Base-by-base conservation (phyloP, 441 rosid species). In the Brassica hybrid region DNA sequence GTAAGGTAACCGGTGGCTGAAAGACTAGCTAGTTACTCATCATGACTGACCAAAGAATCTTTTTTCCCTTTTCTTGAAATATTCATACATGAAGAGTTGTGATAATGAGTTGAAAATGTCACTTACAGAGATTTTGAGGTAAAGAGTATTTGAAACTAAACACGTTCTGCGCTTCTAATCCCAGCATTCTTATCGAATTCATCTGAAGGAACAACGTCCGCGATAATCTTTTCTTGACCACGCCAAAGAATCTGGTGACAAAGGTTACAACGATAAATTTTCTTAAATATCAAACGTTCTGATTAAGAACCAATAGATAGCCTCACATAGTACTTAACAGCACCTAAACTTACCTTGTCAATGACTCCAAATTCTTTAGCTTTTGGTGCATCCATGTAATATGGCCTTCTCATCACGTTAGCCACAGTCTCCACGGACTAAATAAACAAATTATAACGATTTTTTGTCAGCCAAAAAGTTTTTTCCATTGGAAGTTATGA, bases 321-420 rank as follows among this genome's bases (percentile, higher is more conserved):
- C 19, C 11, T 18, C 21, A 64, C n/a, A 75, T 21, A 18, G 7
- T 25, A 69, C 18, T 16, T 25, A 11, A 73, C 43, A 13, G 36
- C 57, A 9, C 14, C n/a, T 0, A 43, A 21, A 74, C 85, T 76
- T 73, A 94, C 97, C 85, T 79, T 87, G 84, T 92, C 98, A 75
- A 92, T 81, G 79, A 92, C 95, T 19, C 98, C 98, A 75, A 91
- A 94, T 71, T 90, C 95, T 80, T 81, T 84, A 61, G 97, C 98
- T 85, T 68, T 85, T 27, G 43, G 81, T n/a, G 93, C 78, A 79
- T 92, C 93, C 97, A 94, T 90, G 74, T 85, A 86, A 82, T 59
- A 89, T n/a, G 93, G 94, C 67, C 89, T 81, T 80, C 69, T 88
- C 91, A 92, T 91, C 70, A 52, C 86, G 30, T 84, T 82, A 70